These are phyloP conservation scores for Nemania sp. DNA, from an alignment of 2,329 filamentous ascomycete genomes.

Conservation along the genomic window DNA sequence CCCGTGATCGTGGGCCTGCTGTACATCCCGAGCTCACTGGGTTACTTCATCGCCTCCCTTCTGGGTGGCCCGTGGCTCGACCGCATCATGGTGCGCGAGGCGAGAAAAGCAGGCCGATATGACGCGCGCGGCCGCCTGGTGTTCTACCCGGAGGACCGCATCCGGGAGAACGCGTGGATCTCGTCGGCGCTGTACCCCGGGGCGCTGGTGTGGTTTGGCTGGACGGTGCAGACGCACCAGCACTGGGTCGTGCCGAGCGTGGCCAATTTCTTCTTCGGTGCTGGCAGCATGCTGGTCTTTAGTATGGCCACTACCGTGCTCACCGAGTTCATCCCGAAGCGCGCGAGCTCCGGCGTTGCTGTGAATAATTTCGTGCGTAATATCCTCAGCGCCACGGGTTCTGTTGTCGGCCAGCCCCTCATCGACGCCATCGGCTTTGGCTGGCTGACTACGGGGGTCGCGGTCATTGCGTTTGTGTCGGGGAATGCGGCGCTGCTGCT, in stretches of 20 bases:
- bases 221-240: conserved; percentile 74
- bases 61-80: conserved; percentile 84
- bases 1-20: conserved; percentile 78
- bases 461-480: conserved; percentile 66
- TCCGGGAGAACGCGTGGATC: conserved; percentile 85
- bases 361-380: conserved; percentile 86
- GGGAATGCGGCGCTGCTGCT: conserved; percentile 69
- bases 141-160: conserved; percentile 81
- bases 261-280: conserved; percentile 79
- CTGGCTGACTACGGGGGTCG: conserved; percentile 76
- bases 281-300: conserved; percentile 84
- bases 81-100: conserved; percentile 81
- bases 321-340: conserved; percentile 83
- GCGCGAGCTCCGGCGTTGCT: conserved; percentile 78
- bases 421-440: conserved; percentile 79
- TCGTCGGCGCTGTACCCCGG: conserved; percentile 77
- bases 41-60: conserved; percentile 76
- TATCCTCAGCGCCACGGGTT: conserved; percentile 79
- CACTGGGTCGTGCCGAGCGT: conserved; percentile 73
- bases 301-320: conserved; percentile 82
- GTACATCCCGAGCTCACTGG: conserved; percentile 80
- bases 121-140: conserved; percentile 74
- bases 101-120: conserved; percentile 75
- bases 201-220: conserved; percentile 81
- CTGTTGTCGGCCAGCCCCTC: conserved; percentile 76